A percentile compares a stretch with the other conserved stretches of the same genome.
Conservation (phyloP, 2,329 filamentous ascomycete species). For the Aspergillus texensis region DNA sequence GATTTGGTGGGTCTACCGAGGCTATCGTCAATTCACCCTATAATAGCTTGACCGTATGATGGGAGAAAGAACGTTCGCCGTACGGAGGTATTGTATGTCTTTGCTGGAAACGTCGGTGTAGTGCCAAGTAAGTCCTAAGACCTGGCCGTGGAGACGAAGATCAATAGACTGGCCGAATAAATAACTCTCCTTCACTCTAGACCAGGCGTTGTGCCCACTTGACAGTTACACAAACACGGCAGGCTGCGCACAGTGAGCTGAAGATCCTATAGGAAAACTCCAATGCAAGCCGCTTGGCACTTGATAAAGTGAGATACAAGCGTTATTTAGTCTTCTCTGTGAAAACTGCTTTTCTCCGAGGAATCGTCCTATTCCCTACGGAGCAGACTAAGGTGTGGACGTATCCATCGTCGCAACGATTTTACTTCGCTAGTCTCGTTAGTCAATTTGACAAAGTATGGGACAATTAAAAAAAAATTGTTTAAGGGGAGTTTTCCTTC, state of each 20-base stretch:
- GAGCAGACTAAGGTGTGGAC: neutral
- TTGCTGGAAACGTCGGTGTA: neutral
- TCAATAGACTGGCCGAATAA: neutral
- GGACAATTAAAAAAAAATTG: neutral
- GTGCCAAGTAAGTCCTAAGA: neutral
- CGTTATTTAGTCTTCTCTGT: neutral
- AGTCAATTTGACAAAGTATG: neutral
- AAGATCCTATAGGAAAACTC: neutral
- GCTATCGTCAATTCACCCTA: neutral
- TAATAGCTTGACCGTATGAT: neutral
- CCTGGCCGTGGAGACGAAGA: neutral
- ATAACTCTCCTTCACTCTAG: neutral
- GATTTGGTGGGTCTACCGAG: neutral
- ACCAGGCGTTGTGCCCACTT: neutral
- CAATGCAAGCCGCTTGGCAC: neutral
- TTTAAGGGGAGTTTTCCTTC: neutral
- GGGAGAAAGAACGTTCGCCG: neutral
- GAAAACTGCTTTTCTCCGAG: constrained; percentile 1
- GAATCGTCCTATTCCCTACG: neutral
- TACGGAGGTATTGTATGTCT: neutral
- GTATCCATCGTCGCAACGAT: neutral
- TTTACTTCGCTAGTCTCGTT: neutral
- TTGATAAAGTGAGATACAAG: neutral
- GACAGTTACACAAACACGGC: neutral
- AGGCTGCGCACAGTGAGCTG: neutral